Base-by-base conservation (phyloP, 257 asterid genomes). In the Plantago elongata region DNA sequence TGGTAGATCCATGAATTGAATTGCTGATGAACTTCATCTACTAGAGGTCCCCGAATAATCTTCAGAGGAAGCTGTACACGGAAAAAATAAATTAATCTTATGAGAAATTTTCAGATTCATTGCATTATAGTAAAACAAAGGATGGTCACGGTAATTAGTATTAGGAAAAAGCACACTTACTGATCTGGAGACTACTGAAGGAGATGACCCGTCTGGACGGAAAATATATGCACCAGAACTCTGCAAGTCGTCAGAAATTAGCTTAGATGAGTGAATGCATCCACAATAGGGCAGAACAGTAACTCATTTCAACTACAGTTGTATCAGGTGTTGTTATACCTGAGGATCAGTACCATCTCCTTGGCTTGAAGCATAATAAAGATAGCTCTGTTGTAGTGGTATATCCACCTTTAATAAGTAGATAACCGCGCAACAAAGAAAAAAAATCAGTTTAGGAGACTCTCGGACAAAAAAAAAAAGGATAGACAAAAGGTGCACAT, bases 161-260 rank as follows among this genome's bases (percentile, higher is more conserved):
- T 58, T 34, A 11, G 55, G 7, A 40, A 38, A 69, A 45, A 51
- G 34, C 14, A 9, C 30, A 72, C 87, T 77, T 68, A 89, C 97
- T 54, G 88, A 81, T 79, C 86, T 72, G 14, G 95, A 77, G 58
- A 78, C 92, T 65, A 83, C 65, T 17, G 73, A 50, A 14, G 94
- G 88, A 64, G 79, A 64, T 10, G 83, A 61, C 63, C 78, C 84
- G 66, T 74, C 68, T 13, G 97, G 97, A 30, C 88, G 84, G 78
- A 90, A 90, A 76, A 90, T 84, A 68, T 90, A 87, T n/a, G 97
- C 95, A 61, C 97, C 95, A 65, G 97, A 87, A 63, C 73, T 8
- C 95, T 89, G 80, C 70, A 60, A 18, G 34, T 65, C 61, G 54
- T 61, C 57, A 57, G n/a, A 34, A 45, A 62, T 63, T 65, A 60